phyloP scores from a whole-genome alignment of 169 alveolate species.

The Condylostoma magnum region DNA sequence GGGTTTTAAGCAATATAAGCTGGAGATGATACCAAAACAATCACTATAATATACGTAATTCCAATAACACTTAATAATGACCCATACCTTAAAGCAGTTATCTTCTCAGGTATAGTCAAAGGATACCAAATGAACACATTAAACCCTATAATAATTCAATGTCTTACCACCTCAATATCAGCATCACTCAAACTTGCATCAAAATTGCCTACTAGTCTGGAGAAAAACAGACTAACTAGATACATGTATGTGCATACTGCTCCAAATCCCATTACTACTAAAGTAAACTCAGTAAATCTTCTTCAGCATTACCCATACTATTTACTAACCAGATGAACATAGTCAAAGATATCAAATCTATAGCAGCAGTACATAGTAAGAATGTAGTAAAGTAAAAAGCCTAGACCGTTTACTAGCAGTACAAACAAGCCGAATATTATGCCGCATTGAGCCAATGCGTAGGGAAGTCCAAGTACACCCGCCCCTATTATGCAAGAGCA shows the following conservation, averaged over 20 bases:
- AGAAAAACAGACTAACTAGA: not conserved
- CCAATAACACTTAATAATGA: not conserved
- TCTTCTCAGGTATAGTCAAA: not conserved
- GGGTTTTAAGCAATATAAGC: too few relatives aligned
- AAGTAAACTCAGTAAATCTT: not conserved
- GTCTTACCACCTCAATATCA: not conserved
- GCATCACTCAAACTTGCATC: not conserved
- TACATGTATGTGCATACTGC: not conserved
- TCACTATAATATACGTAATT: too few relatives aligned
- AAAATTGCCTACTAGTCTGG: not conserved
- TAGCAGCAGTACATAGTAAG: not conserved
- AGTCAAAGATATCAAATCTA: not conserved
- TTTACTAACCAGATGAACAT: not conserved
- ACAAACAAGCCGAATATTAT: not conserved
- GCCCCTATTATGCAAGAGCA: slow-evolving; percentile 10
- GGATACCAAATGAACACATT: too few relatives aligned
- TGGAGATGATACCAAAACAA: too few relatives aligned
- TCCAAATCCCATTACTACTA: not conserved
- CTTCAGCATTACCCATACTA: not conserved
- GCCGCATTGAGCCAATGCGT: slow-evolving; percentile 7
- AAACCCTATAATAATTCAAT: not conserved
- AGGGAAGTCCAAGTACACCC: slow-evolving; percentile 3
- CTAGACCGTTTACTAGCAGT: not conserved
- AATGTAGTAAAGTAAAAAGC: not conserved
- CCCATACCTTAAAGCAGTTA: slow-evolving; percentile 2